A percentile compares a stretch with the other conserved stretches of the same genome.
These are phyloP conservation scores for Boletus albobrunnescens DNA, from an alignment of 1,284 basidiomycete species.

Conservation along the genomic window DNA sequence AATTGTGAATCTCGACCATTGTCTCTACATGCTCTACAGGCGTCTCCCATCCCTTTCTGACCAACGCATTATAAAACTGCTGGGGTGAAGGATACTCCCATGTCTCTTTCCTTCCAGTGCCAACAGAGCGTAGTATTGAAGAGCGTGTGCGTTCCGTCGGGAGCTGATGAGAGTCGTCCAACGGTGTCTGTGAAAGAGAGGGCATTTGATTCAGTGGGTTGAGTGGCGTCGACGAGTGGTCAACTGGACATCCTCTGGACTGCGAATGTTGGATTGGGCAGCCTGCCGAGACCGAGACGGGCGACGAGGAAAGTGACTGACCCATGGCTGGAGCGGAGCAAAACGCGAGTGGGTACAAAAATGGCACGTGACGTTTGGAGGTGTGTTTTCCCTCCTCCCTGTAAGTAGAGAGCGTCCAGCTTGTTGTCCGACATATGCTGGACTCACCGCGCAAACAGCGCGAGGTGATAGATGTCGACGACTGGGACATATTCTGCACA, in stretches of 20 bases:
- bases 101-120: constrained; percentile 16
- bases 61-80: constrained; percentile 97
- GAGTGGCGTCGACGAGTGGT: constrained; percentile 43
- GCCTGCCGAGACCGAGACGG: constrained; percentile 3
- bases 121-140: constrained; percentile 77
- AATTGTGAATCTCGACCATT: constrained; percentile 99
- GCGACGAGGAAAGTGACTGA: constrained; percentile 23
- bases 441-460: background rate
- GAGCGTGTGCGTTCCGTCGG: constrained; percentile 77
- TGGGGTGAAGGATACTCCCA: constrained; percentile 99
- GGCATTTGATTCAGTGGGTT: constrained; percentile 94
- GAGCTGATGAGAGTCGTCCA: constrained; percentile 58
- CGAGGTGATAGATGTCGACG: constrained; percentile 31
- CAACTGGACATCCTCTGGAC: constrained; percentile 41
- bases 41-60: constrained; percentile 96
- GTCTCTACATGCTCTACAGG: constrained; percentile 94
- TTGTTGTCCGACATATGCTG: constrained; percentile 5
- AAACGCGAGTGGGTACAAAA: too few species aligned
- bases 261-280: constrained; percentile 23
- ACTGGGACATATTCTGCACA: constrained; percentile 20
- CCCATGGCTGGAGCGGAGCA: constrained; percentile 18
- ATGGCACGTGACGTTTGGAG: constrained; percentile 16
- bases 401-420: too few species aligned
- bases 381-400: constrained; percentile 3
- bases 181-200: constrained; percentile 64